phyloP scores from a whole-genome alignment of 345 rosid species.

The Mallotus nudiflorus region DNA sequence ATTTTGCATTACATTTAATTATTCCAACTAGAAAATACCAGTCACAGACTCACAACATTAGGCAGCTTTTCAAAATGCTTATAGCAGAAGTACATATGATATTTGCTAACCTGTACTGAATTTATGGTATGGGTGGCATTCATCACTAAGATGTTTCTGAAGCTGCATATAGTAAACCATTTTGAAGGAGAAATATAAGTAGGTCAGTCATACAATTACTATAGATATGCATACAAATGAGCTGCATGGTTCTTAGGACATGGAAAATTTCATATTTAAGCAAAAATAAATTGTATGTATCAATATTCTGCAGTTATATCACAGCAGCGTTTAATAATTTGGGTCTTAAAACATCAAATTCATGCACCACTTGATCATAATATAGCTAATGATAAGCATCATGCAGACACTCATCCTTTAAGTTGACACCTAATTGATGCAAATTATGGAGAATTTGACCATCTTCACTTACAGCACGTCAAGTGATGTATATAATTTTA shows the following conservation, averaged over 20 bases:
- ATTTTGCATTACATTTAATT: too few relatives aligned
- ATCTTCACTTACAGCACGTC: too few relatives aligned
- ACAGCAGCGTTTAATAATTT: neutral
- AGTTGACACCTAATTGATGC: too few relatives aligned
- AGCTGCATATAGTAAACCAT: constrained; percentile 49
- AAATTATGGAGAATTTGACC: too few relatives aligned
- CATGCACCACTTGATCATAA: too few relatives aligned
- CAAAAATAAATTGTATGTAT: neutral
- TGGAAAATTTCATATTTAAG: neutral
- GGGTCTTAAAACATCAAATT: too few relatives aligned
- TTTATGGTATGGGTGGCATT: constrained; percentile 85
- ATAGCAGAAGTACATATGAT: neutral
- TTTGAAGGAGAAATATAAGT: constrained; percentile 1
- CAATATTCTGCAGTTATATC: neutral
- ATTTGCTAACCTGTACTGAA: constrained; percentile 71
- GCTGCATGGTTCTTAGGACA: neutral
- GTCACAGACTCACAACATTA: neutral
- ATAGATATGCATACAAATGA: neutral
- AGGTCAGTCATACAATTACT: neutral
- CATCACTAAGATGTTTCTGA: constrained; percentile 68
- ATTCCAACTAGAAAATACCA: neutral
- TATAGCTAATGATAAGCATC: too few relatives aligned
- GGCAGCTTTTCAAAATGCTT: neutral
- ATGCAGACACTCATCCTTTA: too few relatives aligned
- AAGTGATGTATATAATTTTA: too few relatives aligned